Evolutionary conservation across 208 protist genomes (phyloP).

Genomic region (Sergeia podlipaevii): DNA sequence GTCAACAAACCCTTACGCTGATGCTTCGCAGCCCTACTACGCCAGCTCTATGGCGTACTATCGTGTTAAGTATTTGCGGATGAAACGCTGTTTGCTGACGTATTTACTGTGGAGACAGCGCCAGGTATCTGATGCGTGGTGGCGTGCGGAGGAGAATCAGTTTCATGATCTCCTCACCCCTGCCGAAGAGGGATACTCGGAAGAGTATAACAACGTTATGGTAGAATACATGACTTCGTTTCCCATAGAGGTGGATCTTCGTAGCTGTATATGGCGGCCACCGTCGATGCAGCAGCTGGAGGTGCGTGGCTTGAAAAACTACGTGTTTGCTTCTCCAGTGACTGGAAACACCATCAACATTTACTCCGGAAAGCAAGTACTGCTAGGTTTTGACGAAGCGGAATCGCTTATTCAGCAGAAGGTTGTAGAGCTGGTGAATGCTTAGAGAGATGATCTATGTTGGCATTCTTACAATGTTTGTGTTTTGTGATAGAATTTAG

Average conservation of each 20-base stretch:
- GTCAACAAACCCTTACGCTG: conserved; percentile 61
- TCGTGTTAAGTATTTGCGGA: conserved; percentile 64
- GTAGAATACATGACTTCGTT: conserved; percentile 90
- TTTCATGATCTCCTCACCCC: conserved; percentile 39
- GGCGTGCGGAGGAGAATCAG: conserved; percentile 65
- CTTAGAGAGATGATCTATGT: not conserved
- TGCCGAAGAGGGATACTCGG: conserved; percentile 58
- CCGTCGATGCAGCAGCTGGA: conserved; percentile 71
- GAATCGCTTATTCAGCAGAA: conserved; percentile 77
- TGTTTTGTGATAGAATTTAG: not conserved
- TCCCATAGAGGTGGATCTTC: conserved; percentile 71
- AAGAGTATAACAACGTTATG: conserved; percentile 76
- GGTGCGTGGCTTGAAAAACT: conserved; percentile 61
- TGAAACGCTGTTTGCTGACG: conserved; percentile 76
- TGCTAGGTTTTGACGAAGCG: conserved; percentile 77
- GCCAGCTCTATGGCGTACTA: conserved; percentile 68
- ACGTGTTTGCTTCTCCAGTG: conserved; percentile 72
- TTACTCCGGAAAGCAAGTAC: conserved; percentile 71
- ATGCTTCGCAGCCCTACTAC: conserved; percentile 72
- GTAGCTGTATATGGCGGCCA: conserved; percentile 79
- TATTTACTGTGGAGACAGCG: conserved; percentile 78
- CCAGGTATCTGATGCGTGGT: conserved; percentile 66
- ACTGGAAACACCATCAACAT: conserved; percentile 67
- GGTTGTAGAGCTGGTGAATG: conserved; percentile 63
- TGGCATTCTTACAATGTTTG: not conserved